phyloP scores from a whole-genome alignment of 495 filamentous ascomycete genomes.

The Aspergillus campestris region DNA sequence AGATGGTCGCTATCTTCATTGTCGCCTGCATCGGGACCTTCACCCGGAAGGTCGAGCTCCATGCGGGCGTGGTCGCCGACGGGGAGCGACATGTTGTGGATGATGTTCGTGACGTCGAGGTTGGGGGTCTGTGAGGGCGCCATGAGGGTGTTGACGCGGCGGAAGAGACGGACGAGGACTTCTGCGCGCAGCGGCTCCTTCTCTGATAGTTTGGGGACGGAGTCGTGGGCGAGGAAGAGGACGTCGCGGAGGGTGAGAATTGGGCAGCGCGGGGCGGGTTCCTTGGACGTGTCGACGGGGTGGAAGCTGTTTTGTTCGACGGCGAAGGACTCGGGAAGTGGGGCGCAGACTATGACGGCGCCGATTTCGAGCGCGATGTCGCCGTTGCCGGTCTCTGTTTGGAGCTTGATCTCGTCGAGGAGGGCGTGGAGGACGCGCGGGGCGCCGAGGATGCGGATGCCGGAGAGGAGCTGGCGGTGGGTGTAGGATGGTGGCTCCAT shows the following conservation, averaged over 20 bases:
- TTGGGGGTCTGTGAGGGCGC: constrained; percentile 34
- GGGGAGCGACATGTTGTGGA: constrained; percentile 32
- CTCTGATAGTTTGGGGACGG: constrained; percentile 53
- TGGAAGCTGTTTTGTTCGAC: constrained; percentile 36
- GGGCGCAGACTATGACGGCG: constrained; percentile 64
- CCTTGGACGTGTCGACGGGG: constrained; percentile 31
- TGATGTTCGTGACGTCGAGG: constrained; percentile 34
- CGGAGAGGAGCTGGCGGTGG: constrained; percentile 62
- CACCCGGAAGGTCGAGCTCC: constrained; percentile 23
- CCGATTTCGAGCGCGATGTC: constrained; percentile 67
- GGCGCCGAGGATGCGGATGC: constrained; percentile 63
- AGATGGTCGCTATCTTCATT: constrained; percentile 32
- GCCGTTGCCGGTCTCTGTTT: constrained; percentile 44
- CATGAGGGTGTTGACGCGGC: constrained; percentile 59
- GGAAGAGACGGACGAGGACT: constrained; percentile 63
- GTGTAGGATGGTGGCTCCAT: constrained; percentile 69
- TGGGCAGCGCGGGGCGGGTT: constrained; percentile 28
- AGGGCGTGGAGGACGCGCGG: constrained; percentile 51
- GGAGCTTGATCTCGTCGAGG: constrained; percentile 60
- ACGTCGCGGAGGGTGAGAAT: constrained; percentile 58
- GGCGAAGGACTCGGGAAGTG: constrained; percentile 43
- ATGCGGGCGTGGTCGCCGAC: constrained; percentile 28
- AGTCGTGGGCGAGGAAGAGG: constrained; percentile 54
- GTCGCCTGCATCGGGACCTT: constrained; percentile 10
- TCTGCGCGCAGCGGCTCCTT: constrained; percentile 55